These are phyloP conservation scores for Tolypocladium guangdongense DNA, from an alignment of 2,329 filamentous ascomycete genomes.

Conservation along the genomic window DNA sequence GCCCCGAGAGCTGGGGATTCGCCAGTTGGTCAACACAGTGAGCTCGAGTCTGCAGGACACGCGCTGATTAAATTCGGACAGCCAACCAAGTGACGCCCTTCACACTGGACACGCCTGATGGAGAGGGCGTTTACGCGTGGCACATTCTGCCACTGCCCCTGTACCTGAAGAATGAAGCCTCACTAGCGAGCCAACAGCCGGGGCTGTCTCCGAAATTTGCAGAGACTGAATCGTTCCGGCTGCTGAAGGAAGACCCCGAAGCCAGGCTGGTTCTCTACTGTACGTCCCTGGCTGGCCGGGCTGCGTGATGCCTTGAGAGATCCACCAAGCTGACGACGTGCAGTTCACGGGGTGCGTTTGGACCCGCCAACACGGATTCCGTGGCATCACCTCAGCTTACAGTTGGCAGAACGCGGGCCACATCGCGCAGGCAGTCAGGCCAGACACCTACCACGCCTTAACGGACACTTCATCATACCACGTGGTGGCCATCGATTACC, in stretches of 20 bases:
- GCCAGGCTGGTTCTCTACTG: conserved; percentile 55
- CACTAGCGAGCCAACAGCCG: conserved; percentile 40
- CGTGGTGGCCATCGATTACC: conserved; percentile 82
- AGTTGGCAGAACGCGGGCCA: conserved; percentile 66
- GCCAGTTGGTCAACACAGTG: conserved; percentile 44
- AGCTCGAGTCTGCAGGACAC: not conserved
- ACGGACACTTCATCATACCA: conserved; percentile 66
- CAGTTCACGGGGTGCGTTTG: conserved; percentile 51
- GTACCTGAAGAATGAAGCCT: conserved; percentile 60
- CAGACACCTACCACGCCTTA: conserved; percentile 66
- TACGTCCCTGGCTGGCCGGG: conserved; percentile 20
- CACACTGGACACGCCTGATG: conserved; percentile 61
- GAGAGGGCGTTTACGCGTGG: conserved; percentile 76
- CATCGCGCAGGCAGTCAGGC: conserved; percentile 66
- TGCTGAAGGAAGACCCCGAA: conserved; percentile 52
- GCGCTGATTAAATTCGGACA: conserved; percentile 20
- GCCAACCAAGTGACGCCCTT: conserved; percentile 87
- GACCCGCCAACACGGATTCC: not conserved
- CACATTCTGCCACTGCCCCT: conserved; percentile 73
- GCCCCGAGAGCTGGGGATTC: conserved; percentile 78
- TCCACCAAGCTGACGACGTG: not conserved
- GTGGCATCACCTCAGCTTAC: conserved; percentile 1
- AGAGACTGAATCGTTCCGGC: conserved; percentile 44
- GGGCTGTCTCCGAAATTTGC: conserved; percentile 44
- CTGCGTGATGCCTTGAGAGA: not conserved